Base-by-base conservation (phyloP, 2,329 filamentous ascomycete genomes). In the Fulvia fulva region DNA sequence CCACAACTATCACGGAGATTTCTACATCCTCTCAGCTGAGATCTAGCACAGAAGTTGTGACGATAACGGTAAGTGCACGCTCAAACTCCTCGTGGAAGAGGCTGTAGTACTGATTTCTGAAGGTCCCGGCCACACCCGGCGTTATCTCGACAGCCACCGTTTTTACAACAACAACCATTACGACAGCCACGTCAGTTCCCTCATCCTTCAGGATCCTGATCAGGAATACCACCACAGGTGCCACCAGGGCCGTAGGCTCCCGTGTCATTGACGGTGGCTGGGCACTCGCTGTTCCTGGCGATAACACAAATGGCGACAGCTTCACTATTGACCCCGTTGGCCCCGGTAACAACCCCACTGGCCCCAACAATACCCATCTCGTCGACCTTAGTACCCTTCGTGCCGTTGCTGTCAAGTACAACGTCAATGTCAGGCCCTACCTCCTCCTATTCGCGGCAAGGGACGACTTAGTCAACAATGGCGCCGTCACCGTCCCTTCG, bases 271-370 rank as follows among this genome's bases (percentile, higher is more conserved):
- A 63, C n/a, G 56, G 58, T 25, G 56, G 51, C 28, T 59, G 62
- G 45, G 65, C 64, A 50, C 65, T 64, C 43, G 64, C 67, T 50
- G 55, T 68, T 34, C 44, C 55, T 26, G 56, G 56, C 51, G 60
- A 63, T 56, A 54, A 60, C 11, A 61, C 65, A n/a, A 59, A 67
- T 52, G 63, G 59, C 61, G 67, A 70, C 54, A 61, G 64, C 37
- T 64, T 64, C 56, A 59, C 53, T 57, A 62, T 65, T 59, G 63
- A 65, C 62, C 59, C 65, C 55, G n/a, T n/a, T n/a, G n/a, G n/a
- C n/a, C n/a, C n/a, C n/a, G n/a, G n/a, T n/a, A n/a, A n/a, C n/a
- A n/a, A n/a, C n/a, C n/a, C n/a, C n/a, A n/a, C n/a, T n/a, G n/a
- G n/a, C n/a, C n/a, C n/a, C n/a, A n/a, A n/a, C n/a, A 62, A 65